A percentile compares a stretch with the other conserved stretches of the same genome.
These are phyloP conservation scores for Russula vinacea DNA, from an alignment of 768 basidiomycete genomes.

Conservation along the genomic window DNA sequence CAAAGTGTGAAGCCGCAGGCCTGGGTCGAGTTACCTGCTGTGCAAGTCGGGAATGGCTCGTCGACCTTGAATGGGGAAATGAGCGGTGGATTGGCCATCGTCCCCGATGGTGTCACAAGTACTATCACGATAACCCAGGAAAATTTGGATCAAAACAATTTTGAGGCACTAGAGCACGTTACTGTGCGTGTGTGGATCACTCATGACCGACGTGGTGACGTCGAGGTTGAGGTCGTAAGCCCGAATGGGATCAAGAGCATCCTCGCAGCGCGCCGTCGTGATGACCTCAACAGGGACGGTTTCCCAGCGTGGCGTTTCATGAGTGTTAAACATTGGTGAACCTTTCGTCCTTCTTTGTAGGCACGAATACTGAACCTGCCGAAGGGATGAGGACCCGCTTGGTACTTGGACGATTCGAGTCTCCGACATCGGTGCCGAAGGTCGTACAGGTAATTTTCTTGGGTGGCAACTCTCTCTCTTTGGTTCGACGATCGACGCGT, in stretches of 20 bases:
- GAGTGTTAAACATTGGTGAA: conserved; percentile 95
- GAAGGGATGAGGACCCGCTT: conserved; percentile 87
- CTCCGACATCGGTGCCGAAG: conserved; percentile 66
- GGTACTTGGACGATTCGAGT: conserved; percentile 91
- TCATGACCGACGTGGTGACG: conserved; percentile 84
- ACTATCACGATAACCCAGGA: conserved; percentile 63
- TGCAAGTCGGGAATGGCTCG: conserved; percentile 61
- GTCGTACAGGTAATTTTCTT: conserved; percentile 63
- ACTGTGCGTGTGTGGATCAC: conserved; percentile 90
- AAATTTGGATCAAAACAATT: conserved; percentile 67
- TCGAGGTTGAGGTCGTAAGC: conserved; percentile 85
- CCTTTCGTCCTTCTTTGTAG: conserved; percentile 22
- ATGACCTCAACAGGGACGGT: conserved; percentile 64
- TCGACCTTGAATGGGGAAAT: conserved; percentile 53
- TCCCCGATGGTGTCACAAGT: conserved; percentile 59
- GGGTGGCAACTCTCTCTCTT: conserved; percentile 93
- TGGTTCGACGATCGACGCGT: conserved; percentile 79
- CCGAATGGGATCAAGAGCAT: conserved; percentile 85
- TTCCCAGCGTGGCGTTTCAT: conserved; percentile 98
- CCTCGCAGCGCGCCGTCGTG: conserved; percentile 65
- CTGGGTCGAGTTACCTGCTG: conserved; percentile 74
- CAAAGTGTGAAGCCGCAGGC: conserved; percentile 88
- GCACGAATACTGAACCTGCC: conserved; percentile 27
- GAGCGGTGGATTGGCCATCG: conserved; percentile 65
- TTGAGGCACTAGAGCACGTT: conserved; percentile 88